A percentile compares a stretch with the other conserved stretches of the same genome.
Conservation (phyloP, 495 filamentous ascomycete species). For the Jackrogersella minutella region DNA sequence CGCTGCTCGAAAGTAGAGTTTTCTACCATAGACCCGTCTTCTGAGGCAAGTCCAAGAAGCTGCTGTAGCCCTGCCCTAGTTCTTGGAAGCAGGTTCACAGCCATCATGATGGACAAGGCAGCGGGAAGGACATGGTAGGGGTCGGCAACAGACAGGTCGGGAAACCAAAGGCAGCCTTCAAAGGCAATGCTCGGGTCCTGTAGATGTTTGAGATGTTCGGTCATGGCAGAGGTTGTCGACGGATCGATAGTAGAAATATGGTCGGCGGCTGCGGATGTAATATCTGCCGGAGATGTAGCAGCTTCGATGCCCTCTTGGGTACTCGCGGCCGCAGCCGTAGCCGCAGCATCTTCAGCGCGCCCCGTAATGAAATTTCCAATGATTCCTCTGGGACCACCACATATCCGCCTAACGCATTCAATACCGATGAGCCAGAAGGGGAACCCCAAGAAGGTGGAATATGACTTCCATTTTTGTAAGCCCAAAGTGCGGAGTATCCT, state of each 20-base stretch:
- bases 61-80: conserved; percentile 11
- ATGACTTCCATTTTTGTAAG: conserved; percentile 61
- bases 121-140: conserved; percentile 72
- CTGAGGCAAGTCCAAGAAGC: conserved; percentile 24
- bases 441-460: conserved; percentile 57
- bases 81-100: conserved; percentile 52
- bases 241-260: conserved; percentile 8
- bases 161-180: conserved; percentile 85
- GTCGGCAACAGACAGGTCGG: conserved; percentile 75
- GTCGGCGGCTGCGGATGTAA: not conserved
- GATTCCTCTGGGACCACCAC: conserved; percentile 63
- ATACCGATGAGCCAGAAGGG: conserved; percentile 75
- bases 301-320: not conserved
- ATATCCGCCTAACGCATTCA: conserved; percentile 71
- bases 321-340: not conserved
- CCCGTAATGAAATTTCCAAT: conserved; percentile 52
- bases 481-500: conserved; percentile 56
- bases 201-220: conserved; percentile 8
- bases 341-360: not conserved
- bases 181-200: conserved; percentile 65
- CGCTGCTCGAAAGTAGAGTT: conserved; percentile 13
- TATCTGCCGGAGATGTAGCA: conserved; percentile 1
- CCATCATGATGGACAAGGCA: conserved; percentile 59
- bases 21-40: not conserved
- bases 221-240: not conserved